Base-by-base conservation (phyloP, 1,284 basidiomycete genomes). In the Trichosporon sp. region DNA sequence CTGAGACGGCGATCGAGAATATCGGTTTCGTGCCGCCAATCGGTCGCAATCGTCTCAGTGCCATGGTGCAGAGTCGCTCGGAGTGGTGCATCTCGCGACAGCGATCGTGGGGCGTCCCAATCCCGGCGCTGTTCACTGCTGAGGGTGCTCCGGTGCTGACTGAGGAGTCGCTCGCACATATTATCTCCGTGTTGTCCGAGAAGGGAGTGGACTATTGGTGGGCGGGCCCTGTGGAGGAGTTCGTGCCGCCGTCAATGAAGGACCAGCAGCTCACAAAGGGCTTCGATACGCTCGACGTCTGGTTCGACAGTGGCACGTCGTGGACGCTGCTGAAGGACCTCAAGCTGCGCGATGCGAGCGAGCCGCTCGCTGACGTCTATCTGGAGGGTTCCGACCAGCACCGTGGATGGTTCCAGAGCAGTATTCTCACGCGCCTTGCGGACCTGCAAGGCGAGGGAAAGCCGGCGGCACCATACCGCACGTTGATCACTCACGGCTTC, bases 51-150 rank as follows among this genome's bases (percentile, higher is more conserved):
- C 90, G 96, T 2, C 88, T 99, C 4, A 90, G 93, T 75, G 87
- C 94, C 0, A 97, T 95, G 81, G 87, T 98, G 40, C 87, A 87
- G 2, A 91, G 91, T 0, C 92, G 97, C 3, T 94, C 94, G 0
- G 97, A 99, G 85, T 99, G 97, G 97, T 99, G 97, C 80, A 98
- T 99, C 71, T 99, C 96, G 38, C 91, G 97, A 2, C 97, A 99
- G 81, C 91, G 97, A 16, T 91, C 92, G 16, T 99, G 97, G 97
- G 97, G 97, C 38, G 94, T 98, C 0, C 97, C 97, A 0, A 98
- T 99, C 73, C 96, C 96, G 0, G 91, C 93, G 0, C 85, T 99
- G 0, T 89, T 96, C 79, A 90, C 92, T 76, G 86, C 87, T 0
- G 89, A 89, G 0, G 90, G 90, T 66, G 86, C 87, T 31, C 88